Percentiles rank a stretch among this genome's conserved stretches.
phyloP scores from a whole-genome alignment of 305 asterid genomes.

The Petunia hybrid region DNA sequence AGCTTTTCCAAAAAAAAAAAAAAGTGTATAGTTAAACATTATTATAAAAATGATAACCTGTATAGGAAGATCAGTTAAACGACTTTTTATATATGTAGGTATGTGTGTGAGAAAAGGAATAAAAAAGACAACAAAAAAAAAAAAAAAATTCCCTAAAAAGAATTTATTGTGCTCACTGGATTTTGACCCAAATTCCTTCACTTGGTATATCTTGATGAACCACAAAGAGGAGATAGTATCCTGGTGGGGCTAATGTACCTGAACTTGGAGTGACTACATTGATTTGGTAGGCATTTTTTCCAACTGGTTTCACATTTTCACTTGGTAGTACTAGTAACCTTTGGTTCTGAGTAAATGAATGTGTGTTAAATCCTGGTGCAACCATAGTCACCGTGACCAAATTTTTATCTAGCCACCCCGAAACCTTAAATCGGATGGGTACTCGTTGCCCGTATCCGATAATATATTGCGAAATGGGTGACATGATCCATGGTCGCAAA shows the following conservation, averaged over 20 bases:
- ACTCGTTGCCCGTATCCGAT: conserved; percentile 35
- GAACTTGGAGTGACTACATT: conserved; percentile 45
- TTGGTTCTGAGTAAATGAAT: conserved; percentile 55
- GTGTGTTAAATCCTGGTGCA: conserved; percentile 51
- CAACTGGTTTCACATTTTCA: conserved; percentile 28
- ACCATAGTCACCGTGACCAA: conserved; percentile 44
- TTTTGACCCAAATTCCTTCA: conserved; percentile 60
- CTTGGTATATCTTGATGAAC: conserved; percentile 54
- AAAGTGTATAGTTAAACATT: neutral
- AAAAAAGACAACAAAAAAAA: neutral
- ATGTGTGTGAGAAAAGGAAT: neutral
- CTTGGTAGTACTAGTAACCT: conserved; percentile 38
- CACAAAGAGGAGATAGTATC: conserved; percentile 56
- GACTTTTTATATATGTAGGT: neutral
- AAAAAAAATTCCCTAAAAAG: neutral
- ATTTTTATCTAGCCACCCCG: neutral
- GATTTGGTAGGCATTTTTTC: conserved; percentile 28
- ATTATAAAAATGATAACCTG: neutral
- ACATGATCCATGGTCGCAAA: conserved; percentile 38
- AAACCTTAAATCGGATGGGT: conserved; percentile 32
- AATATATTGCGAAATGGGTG: conserved; percentile 26
- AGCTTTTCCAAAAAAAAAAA: neutral
- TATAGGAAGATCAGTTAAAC: neutral
- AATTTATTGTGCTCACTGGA: conserved; percentile 32
- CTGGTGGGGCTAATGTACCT: conserved; percentile 51